Evolutionary conservation across 768 basidiomycete genomes (phyloP), one percentile per base, ranked within the genome.

Genomic region (Favolaschia claudopus): DNA sequence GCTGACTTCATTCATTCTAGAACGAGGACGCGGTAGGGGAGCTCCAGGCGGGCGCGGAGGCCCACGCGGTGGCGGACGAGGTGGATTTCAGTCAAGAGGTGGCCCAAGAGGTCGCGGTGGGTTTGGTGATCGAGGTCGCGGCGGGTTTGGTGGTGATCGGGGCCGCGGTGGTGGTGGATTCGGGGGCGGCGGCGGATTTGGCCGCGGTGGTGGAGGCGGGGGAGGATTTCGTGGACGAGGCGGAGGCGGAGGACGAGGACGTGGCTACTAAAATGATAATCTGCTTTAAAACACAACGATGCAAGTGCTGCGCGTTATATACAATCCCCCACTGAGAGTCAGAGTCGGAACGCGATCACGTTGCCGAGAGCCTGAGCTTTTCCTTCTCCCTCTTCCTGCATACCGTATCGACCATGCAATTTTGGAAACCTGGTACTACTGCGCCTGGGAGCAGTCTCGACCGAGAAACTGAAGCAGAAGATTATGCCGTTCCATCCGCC

Each of bases 371-470:
- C 33, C 40, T 33, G 55, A 36, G n/a, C 24, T 3, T 5, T 54
- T 17, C 3, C 12, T 42, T 27, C 17, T 8, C 48, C 38, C 33
- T 56, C 36, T 38, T 27, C 17, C 40, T 13, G 9, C 31, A 22
- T 38, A 44, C 32, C 64, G 85, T 87, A n/a, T n/a, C n/a, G 84
- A 79, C 84, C 19, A 74, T 88, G 53, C 84, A 87, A 39, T 95
- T 96, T 70, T 96, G 94, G 94, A 95, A 93, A 72, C 95, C 95
- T 5, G 95, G 95, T 15, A 89, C 92, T 14, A 70, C 78, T 45
- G 92, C 85, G 1, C 94, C 95, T 40, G 95, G 95, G 4, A 95
- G 93, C 67, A 87, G 85, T 22, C 84, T 96, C 31, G 96, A 99
- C 76, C 84, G 96, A 67, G 85, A 87, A 22, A 82, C 89, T 5